These are phyloP conservation scores for Fusarium verrucosum DNA, from an alignment of 2,329 filamentous ascomycete genomes.

Conservation along the genomic window DNA sequence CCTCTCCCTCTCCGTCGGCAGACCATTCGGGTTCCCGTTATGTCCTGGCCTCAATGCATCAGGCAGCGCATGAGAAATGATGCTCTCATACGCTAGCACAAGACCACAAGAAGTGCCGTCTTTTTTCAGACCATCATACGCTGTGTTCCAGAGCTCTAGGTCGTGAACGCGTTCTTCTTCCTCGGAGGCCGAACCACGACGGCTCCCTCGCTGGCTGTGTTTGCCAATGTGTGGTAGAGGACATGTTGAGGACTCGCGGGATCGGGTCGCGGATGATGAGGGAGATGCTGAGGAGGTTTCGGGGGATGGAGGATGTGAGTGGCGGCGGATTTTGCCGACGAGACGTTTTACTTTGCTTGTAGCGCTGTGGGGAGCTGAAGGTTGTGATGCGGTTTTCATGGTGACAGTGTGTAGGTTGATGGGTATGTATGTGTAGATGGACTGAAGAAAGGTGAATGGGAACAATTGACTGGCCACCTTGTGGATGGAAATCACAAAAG, in stretches of 20 bases:
- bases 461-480: neutral
- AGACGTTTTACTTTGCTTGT: constrained; percentile 36
- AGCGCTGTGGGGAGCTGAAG: constrained; percentile 18
- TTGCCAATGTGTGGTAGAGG: constrained; percentile 19
- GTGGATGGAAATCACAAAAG: constrained; percentile 1
- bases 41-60: constrained; percentile 46
- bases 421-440: neutral
- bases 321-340: constrained; percentile 38
- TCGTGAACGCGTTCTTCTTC: constrained; percentile 35
- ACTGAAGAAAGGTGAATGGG: neutral
- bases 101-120: constrained; percentile 45
- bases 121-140: constrained; percentile 48
- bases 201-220: constrained; percentile 21
- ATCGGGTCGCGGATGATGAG: constrained; percentile 21
- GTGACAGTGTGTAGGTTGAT: too few species aligned
- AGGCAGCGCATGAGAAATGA: constrained; percentile 50
- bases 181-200: constrained; percentile 19
- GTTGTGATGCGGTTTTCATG: constrained; percentile 30
- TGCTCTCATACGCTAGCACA: constrained; percentile 50
- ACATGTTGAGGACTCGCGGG: constrained; percentile 29
- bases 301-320: constrained; percentile 22
- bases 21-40: constrained; percentile 39
- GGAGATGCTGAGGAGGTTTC: constrained; percentile 18
- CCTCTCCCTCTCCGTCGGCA: constrained; percentile 38
- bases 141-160: constrained; percentile 49